Conservation (phyloP, 352 stramenopile species). For the Phytophthora pistaciae region DNA sequence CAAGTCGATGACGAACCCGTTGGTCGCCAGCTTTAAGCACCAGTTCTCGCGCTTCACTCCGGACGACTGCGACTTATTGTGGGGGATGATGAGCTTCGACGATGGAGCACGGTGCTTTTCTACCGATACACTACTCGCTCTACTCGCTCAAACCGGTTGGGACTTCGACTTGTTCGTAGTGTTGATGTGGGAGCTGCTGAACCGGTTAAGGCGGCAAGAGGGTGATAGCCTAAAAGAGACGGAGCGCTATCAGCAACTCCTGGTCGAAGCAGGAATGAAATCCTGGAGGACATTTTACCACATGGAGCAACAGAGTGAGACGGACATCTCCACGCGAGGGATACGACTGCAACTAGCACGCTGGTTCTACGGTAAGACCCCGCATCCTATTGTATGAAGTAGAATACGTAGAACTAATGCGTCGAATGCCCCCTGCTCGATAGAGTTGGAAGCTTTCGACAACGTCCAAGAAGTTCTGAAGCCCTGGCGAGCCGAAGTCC, state of each 20-base stretch:
- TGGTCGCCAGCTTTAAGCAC: constrained; percentile 44
- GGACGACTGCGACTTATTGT: constrained; percentile 81
- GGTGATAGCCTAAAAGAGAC: neutral
- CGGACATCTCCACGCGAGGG: constrained; percentile 15
- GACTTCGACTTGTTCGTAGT: constrained; percentile 82
- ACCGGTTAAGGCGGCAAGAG: constrained; percentile 33
- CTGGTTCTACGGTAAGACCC: constrained; percentile 78
- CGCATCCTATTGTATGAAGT: too few species aligned
- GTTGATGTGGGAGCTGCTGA: constrained; percentile 69
- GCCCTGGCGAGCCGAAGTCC: constrained; percentile 20
- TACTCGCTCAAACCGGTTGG: constrained; percentile 71
- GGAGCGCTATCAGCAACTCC: constrained; percentile 16
- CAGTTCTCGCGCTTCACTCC: constrained; percentile 65
- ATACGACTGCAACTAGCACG: constrained; percentile 58
- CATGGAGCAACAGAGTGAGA: constrained; percentile 52
- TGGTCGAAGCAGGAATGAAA: constrained; percentile 47
- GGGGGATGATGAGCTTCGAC: constrained; percentile 77
- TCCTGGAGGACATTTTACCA: constrained; percentile 66
- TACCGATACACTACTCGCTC: constrained; percentile 48
- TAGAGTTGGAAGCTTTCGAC: constrained; percentile 48
- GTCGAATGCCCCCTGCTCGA: neutral
- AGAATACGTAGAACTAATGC: too few species aligned
- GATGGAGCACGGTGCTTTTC: constrained; percentile 55
- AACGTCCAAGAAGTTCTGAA: constrained; percentile 38
- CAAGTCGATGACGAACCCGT: neutral